Conservation (phyloP, 805 yeast genomes). For the Nakazawaea laoshanensis region DNA sequence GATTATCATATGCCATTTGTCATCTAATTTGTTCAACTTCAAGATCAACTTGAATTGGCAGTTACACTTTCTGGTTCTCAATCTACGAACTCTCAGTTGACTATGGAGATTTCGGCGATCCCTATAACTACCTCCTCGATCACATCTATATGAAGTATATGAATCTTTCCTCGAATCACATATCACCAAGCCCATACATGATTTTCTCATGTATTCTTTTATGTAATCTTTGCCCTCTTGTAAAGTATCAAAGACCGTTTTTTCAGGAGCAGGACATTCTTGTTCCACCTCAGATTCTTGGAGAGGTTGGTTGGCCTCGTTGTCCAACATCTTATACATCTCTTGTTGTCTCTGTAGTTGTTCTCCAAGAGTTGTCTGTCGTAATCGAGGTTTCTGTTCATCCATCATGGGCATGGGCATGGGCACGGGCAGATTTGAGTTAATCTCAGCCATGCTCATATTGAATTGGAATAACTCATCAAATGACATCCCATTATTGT, state of each 20-base stretch:
- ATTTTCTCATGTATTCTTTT: constrained; percentile 6
- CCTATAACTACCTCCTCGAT: constrained; percentile 9
- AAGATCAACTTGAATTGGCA: constrained; percentile 8
- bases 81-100: constrained; percentile 1
- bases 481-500: too few species aligned
- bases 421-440: too few species aligned
- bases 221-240: constrained; percentile 7
- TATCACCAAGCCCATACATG: constrained; percentile 8
- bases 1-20: constrained; percentile 4
- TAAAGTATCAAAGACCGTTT: constrained; percentile 3
- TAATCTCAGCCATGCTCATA: too few species aligned
- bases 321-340: background rate
- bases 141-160: constrained; percentile 9
- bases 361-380: constrained; percentile 17
- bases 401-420: background rate
- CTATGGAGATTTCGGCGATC: constrained; percentile 7
- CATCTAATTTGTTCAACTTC: constrained; percentile 8
- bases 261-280: constrained; percentile 2
- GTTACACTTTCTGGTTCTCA: constrained; percentile 8
- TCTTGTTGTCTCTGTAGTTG: constrained; percentile 4
- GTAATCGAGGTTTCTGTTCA: background rate
- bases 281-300: background rate
- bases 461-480: too few species aligned
- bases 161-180: constrained; percentile 7
- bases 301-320: background rate